Percentiles rank a stretch among this genome's conserved stretches.
These are phyloP conservation scores for Nigrospora sphaerica DNA, from an alignment of 2,329 filamentous ascomycete genomes.

Conservation along the genomic window DNA sequence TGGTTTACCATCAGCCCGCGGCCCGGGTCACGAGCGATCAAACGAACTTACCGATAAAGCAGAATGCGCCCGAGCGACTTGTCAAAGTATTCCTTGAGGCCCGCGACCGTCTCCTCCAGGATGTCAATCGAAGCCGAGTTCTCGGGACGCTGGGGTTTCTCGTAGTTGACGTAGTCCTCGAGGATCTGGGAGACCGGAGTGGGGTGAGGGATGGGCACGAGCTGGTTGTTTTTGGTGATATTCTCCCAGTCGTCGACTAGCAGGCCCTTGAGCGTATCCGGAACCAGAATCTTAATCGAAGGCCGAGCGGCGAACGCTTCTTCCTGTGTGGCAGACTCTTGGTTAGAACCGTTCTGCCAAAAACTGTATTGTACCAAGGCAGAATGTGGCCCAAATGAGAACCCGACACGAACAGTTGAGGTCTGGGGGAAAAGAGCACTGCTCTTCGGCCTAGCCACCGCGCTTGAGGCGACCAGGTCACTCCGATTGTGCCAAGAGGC, in stretches of 20 bases:
- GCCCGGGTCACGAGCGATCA: too few species aligned
- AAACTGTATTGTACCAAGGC: too few species aligned
- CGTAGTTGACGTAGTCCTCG: constrained; percentile 69
- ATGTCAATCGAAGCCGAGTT: constrained; percentile 73
- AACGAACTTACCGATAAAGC: constrained; percentile 59
- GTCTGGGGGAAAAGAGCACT: too few species aligned
- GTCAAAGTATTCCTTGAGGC: constrained; percentile 90
- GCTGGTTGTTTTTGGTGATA: constrained; percentile 87
- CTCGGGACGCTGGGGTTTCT: constrained; percentile 56
- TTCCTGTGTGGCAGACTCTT: constrained; percentile 57
- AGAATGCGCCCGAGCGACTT: constrained; percentile 81
- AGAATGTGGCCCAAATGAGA: too few species aligned
- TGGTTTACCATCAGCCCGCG: constrained; percentile 20
- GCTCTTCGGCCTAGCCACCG: too few species aligned
- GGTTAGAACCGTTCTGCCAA: neutral
- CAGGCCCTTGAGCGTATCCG: constrained; percentile 83
- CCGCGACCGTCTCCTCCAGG: constrained; percentile 80
- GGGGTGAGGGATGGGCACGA: constrained; percentile 75
- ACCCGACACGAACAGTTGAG: too few species aligned
- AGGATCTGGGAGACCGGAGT: constrained; percentile 72
- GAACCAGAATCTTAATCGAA: constrained; percentile 77
- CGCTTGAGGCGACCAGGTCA: too few species aligned
- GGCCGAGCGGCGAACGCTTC: constrained; percentile 79
- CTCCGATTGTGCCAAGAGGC: too few species aligned
- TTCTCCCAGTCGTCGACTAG: constrained; percentile 99